phyloP scores from a whole-genome alignment of 73 alveolate species.

The Stentor roeselii region DNA sequence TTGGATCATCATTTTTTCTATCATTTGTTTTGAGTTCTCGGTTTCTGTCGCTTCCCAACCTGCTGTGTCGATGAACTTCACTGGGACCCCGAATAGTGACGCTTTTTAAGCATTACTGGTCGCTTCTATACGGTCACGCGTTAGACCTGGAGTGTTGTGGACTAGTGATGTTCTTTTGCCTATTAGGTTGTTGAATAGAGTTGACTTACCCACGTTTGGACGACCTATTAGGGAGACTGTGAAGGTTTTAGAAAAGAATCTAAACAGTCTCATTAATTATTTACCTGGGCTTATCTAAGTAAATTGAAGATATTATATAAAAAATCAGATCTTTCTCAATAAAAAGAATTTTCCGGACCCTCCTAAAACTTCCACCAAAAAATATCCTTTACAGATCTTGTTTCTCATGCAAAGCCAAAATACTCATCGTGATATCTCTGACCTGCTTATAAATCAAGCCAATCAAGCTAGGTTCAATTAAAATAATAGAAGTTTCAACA shows the following conservation, averaged over 20 bases:
- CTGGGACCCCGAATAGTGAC: conserved; percentile 59
- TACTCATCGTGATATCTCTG: neutral
- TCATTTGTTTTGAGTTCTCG: conserved; percentile 20
- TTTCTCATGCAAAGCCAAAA: neutral
- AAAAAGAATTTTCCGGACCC: too few species aligned
- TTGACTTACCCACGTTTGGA: conserved; percentile 72
- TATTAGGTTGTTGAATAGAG: conserved; percentile 47
- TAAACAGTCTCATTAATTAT: neutral
- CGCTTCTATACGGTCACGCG: conserved; percentile 75
- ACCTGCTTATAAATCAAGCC: neutral
- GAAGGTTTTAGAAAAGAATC: conserved; percentile 20
- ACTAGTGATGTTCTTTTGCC: conserved; percentile 56
- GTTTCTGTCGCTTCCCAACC: conserved; percentile 66
- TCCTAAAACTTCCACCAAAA: too few species aligned
- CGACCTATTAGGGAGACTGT: conserved; percentile 68
- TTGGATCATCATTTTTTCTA: conserved; percentile 50
- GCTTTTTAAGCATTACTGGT: conserved; percentile 41
- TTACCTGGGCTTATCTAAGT: too few species aligned
- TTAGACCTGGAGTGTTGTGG: conserved; percentile 54
- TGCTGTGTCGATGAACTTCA: conserved; percentile 86
- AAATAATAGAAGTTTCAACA: neutral
- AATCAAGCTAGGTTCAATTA: neutral
- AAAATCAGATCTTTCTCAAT: too few species aligned
- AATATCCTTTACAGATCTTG: neutral
- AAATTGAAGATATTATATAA: too few species aligned